A percentile compares a stretch with the other conserved stretches of the same genome.
phyloP scores from a whole-genome alignment of 495 filamentous ascomycete genomes.

The Pyrenula massariospora region DNA sequence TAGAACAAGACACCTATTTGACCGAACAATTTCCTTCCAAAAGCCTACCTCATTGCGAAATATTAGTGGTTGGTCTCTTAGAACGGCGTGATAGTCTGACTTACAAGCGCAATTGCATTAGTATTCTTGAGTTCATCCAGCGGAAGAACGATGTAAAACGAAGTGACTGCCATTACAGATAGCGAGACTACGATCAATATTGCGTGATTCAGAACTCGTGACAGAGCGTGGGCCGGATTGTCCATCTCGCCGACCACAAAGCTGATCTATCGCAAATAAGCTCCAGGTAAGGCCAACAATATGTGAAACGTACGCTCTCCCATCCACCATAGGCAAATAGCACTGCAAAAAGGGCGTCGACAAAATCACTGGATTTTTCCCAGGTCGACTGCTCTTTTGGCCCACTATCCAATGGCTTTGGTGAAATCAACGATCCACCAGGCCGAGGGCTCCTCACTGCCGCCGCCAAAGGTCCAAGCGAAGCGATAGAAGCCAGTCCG shows the following conservation, averaged over 20 bases:
- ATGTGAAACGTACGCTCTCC: background rate
- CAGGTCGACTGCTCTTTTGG: background rate
- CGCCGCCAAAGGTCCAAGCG: background rate
- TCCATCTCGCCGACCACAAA: conserved; percentile 21
- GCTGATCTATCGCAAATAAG: background rate
- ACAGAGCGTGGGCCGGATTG: conserved; percentile 13
- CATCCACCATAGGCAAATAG: background rate
- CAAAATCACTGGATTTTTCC: background rate
- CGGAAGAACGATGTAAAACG: conserved; percentile 12
- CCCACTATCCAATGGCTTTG: background rate
- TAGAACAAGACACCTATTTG: background rate
- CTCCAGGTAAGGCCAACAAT: background rate
- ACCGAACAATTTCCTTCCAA: conserved; percentile 2
- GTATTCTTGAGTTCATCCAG: conserved; percentile 3
- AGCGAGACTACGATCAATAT: conserved; percentile 19
- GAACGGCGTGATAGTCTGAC: background rate
- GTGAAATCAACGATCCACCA: background rate
- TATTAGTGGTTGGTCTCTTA: background rate
- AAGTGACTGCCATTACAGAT: conserved; percentile 16
- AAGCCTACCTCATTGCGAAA: background rate
- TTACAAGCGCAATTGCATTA: conserved; percentile 3
- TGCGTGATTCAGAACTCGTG: conserved; percentile 14
- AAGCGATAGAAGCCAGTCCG: background rate
- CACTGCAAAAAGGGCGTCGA: background rate
- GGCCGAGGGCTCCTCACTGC: background rate